phyloP scores from a whole-genome alignment of 2,329 filamentous ascomycete genomes.

The Alternaria sp. region DNA sequence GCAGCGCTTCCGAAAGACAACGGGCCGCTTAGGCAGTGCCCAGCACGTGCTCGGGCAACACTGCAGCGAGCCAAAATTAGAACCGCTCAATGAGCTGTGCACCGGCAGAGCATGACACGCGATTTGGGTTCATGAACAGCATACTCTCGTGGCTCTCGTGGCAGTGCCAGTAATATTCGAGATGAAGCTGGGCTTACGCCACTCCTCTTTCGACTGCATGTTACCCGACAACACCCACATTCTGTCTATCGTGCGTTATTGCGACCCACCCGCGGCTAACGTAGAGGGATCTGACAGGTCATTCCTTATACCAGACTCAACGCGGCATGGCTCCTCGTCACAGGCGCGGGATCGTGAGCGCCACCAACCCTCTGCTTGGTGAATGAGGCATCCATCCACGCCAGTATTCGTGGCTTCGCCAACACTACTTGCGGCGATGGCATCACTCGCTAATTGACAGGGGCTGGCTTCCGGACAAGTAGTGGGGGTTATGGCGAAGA shows the following conservation, averaged over 20 bases:
- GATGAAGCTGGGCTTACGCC: constrained; percentile 30
- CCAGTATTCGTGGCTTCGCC: constrained; percentile 17
- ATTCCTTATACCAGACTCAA: constrained; percentile 31
- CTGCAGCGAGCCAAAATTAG: constrained; percentile 25
- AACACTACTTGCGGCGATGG: constrained; percentile 16
- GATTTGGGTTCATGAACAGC: constrained; percentile 13
- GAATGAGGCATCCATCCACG: constrained; percentile 20
- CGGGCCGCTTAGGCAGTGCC: constrained; percentile 9
- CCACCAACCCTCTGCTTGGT: constrained; percentile 39
- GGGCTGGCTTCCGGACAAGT: neutral
- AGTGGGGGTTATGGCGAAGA: neutral
- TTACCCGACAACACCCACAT: constrained; percentile 24
- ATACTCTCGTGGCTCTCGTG: constrained; percentile 24
- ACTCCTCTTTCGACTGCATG: constrained; percentile 21
- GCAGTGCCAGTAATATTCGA: constrained; percentile 31
- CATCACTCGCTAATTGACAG: constrained; percentile 14
- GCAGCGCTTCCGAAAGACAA: constrained; percentile 23
- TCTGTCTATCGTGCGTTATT: constrained; percentile 26
- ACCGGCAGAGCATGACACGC: constrained; percentile 21
- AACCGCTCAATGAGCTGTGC: constrained; percentile 14
- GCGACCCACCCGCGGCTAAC: constrained; percentile 21
- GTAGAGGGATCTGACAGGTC: constrained; percentile 32
- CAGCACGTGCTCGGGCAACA: constrained; percentile 26
- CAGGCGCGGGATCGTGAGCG: constrained; percentile 32
- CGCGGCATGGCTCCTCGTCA: constrained; percentile 27